A percentile compares a stretch with the other conserved stretches of the same genome.
These are phyloP conservation scores for Ustilago crameri DNA, from an alignment of 1,284 basidiomycete genomes.

Conservation along the genomic window DNA sequence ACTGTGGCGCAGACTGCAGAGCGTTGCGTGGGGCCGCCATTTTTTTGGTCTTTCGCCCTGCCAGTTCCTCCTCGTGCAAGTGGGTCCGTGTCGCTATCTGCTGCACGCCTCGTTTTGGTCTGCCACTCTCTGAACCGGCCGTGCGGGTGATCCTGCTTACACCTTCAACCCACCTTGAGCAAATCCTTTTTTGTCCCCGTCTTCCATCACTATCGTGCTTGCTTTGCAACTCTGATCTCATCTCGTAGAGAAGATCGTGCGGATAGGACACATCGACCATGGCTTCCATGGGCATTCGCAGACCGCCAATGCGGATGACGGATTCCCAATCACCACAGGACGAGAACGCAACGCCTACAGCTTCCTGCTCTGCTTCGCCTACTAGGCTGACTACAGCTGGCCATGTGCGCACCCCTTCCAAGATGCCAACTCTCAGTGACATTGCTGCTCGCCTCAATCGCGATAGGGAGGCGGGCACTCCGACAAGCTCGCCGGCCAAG, in stretches of 20 bases:
- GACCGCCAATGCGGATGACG: constrained; percentile 15
- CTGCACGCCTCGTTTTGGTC: constrained; percentile 2
- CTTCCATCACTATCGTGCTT: not conserved
- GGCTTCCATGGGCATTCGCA: constrained; percentile 32
- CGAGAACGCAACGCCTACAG: constrained; percentile 22
- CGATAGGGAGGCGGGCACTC: constrained; percentile 14
- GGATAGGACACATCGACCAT: not conserved
- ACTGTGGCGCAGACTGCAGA: not conserved
- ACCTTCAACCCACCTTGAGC: constrained; percentile 6
- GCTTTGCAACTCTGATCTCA: too few relatives aligned
- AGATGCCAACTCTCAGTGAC: constrained; percentile 53
- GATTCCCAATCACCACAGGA: constrained; percentile 10
- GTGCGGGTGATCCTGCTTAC: not conserved
- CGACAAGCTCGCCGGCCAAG: constrained; percentile 22
- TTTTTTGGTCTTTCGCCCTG: not conserved
- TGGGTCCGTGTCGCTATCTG: constrained; percentile 23
- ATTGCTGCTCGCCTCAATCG: constrained; percentile 51
- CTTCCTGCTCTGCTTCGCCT: constrained; percentile 12
- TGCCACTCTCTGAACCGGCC: not conserved
- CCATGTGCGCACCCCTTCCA: constrained; percentile 22
- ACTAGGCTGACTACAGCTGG: not conserved
- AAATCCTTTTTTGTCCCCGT: not conserved
- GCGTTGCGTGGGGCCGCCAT: not conserved
- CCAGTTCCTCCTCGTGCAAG: not conserved
- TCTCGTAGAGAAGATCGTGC: not conserved